Conservation (phyloP, 2,329 filamentous ascomycete genomes). For the Neopestalotiopsis clavispora region DNA sequence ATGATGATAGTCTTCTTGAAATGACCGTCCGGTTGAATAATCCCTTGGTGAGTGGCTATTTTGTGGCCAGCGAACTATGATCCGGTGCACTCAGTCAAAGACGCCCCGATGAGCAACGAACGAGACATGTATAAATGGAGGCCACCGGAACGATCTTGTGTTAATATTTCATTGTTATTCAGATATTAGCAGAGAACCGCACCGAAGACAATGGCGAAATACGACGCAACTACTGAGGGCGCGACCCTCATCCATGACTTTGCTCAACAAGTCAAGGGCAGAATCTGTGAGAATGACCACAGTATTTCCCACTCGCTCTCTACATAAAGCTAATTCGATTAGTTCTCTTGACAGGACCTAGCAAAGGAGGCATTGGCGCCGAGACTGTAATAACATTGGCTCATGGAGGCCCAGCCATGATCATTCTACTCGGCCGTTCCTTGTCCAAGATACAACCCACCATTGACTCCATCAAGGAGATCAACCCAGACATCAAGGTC, state of each 20-base stretch:
- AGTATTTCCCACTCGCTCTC: neutral
- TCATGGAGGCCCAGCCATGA: constrained; percentile 31
- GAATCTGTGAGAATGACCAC: constrained; percentile 26
- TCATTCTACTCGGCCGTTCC: constrained; percentile 36
- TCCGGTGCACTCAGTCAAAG: neutral
- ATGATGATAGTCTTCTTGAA: neutral
- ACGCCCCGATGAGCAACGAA: neutral
- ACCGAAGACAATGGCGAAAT: constrained; percentile 17
- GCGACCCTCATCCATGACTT: constrained; percentile 24
- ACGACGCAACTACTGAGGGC: constrained; percentile 22
- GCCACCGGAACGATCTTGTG: neutral
- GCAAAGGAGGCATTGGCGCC: constrained; percentile 35
- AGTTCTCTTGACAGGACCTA: constrained; percentile 40
- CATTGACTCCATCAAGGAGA: constrained; percentile 32
- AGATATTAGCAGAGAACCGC: neutral
- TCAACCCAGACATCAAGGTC: constrained; percentile 26
- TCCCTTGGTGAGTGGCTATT: neutral
- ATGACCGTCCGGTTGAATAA: neutral
- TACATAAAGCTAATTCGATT: neutral
- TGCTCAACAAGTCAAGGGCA: constrained; percentile 29
- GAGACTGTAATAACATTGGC: constrained; percentile 37
- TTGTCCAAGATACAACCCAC: constrained; percentile 30
- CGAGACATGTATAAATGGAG: neutral
- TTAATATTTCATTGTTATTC: too few relatives aligned
- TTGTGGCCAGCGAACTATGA: neutral